A percentile compares a stretch with the other conserved stretches of the same genome.
These are phyloP conservation scores for Orbilia brochopaga DNA, from an alignment of 2,329 filamentous ascomycete genomes.

Conservation along the genomic window DNA sequence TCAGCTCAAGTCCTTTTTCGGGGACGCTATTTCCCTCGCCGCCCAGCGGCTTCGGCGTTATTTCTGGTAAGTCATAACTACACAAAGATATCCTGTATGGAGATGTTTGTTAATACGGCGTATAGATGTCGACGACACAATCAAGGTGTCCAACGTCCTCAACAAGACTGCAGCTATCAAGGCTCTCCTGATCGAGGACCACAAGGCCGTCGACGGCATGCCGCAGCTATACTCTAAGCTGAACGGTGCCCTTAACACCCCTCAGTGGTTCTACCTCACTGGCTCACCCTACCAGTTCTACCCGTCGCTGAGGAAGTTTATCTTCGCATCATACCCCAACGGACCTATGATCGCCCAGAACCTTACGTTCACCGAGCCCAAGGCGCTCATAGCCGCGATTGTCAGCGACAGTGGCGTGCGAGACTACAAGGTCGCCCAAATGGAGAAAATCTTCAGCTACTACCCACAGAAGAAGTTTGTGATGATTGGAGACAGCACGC, in stretches of 20 bases:
- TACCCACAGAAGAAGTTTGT: constrained; percentile 80
- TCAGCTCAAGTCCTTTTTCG: constrained; percentile 9
- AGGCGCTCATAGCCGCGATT: constrained; percentile 7
- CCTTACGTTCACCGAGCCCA: constrained; percentile 58
- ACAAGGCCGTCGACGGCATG: constrained; percentile 79
- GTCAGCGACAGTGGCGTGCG: constrained; percentile 63
- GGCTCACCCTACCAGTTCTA: constrained; percentile 95
- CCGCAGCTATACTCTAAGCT: constrained; percentile 78
- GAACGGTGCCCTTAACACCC: constrained; percentile 63
- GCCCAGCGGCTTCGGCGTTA: constrained; percentile 29
- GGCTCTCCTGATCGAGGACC: constrained; percentile 81
- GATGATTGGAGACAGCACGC: constrained; percentile 86
- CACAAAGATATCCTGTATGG: not conserved
- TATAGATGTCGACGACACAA: constrained; percentile 88
- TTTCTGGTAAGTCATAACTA: constrained; percentile 19
- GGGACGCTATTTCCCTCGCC: constrained; percentile 24
- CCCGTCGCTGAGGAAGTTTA: constrained; percentile 78
- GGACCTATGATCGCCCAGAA: constrained; percentile 86
- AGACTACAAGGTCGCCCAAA: constrained; percentile 82
- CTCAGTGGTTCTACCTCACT: constrained; percentile 90
- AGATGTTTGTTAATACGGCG: constrained; percentile 3
- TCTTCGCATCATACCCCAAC: constrained; percentile 71
- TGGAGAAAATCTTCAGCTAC: constrained; percentile 78
- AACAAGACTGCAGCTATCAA: constrained; percentile 79
- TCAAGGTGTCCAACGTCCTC: constrained; percentile 85